phyloP scores from a whole-genome alignment of 345 rosid species.

The Gossypium longicalyx region DNA sequence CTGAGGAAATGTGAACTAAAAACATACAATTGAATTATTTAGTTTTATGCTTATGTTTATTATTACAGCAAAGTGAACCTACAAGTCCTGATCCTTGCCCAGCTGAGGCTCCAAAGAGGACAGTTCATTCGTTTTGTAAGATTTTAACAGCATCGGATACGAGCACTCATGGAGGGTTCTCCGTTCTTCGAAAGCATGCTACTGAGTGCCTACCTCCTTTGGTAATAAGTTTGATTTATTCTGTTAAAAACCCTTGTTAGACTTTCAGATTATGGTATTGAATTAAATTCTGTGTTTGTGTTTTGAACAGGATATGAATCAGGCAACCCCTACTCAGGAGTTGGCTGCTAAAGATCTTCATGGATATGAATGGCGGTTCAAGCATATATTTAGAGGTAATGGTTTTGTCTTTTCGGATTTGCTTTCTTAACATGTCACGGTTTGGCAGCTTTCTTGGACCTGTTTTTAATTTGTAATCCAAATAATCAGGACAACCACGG shows the following conservation, averaged over 20 bases:
- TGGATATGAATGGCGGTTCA: conserved; percentile 77
- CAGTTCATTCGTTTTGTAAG: conserved; percentile 71
- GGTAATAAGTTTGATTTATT: conserved; percentile 31
- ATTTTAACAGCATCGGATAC: conserved; percentile 90
- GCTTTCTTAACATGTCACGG: background rate
- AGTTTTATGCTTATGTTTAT: background rate
- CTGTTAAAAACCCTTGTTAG: background rate
- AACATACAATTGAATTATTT: background rate
- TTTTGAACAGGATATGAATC: conserved; percentile 44
- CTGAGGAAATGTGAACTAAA: background rate
- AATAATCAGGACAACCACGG: conserved; percentile 58
- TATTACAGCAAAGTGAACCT: conserved; percentile 63
- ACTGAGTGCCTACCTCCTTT: conserved; percentile 73
- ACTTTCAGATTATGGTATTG: background rate
- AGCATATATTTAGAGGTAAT: conserved; percentile 74
- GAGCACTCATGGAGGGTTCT: conserved; percentile 95
- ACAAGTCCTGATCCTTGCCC: conserved; percentile 41
- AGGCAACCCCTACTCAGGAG: conserved; percentile 64
- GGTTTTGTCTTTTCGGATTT: background rate
- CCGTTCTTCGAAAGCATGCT: conserved; percentile 90
- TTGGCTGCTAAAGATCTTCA: conserved; percentile 67
- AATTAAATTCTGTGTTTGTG: background rate
- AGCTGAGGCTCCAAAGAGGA: conserved; percentile 43
- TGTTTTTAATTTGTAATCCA: background rate
- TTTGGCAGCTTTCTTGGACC: background rate